Evolutionary conservation across 2,329 filamentous ascomycete genomes (phyloP), one percentile per base, ranked within the genome.

Genomic region (Bipolaris sorokiniana): DNA sequence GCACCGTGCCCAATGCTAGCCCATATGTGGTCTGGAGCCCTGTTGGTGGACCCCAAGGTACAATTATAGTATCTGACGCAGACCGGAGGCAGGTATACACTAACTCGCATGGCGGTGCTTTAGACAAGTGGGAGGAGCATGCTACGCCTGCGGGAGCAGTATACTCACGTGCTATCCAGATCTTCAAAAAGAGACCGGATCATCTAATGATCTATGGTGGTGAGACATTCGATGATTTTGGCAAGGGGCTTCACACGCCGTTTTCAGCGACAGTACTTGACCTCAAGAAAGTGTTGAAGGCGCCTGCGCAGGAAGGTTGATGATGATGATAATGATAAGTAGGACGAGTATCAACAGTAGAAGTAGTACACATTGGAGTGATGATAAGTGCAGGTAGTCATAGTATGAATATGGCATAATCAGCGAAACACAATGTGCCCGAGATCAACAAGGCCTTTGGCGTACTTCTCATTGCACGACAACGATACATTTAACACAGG

Each of bases 1-100:
- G 22, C 2, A 59, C 55, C 26, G 26, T 28, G 16, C 63, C 64
- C 2, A 67, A 66, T 36, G 64, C 63, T 1, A 56, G 51, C 18
- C 66, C 64, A 0, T 67, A 66, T 18, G 67, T 68, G 0, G 48
- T 66, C 28, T 70, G 67, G 67, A 65, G 51, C 13, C 64, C 67
- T 3, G 7, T 64, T 1, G 64, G 66, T 11, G 67, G 67, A 3
- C 50, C 58, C 5, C 67, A 65, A 22, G 67, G 67, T 3, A 70
- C 63, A 0, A 67, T 66, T 18, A 41, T 66, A 1, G 66, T 67
- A n/a, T 57, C 54, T 6, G 64, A 67, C 52, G 62, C 62, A 11
- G 61, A 64, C 33, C 49, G 50, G 10, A 34, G 47, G 3, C 61
- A 60, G 34, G 64, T 68, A 2, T 68, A 61, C 18, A 68, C 62